Percentiles rank a stretch among this genome's conserved stretches.
Evolutionary conservation across 1,284 basidiomycete species (phyloP).

Genomic region (Austropuccinia psidii): DNA sequence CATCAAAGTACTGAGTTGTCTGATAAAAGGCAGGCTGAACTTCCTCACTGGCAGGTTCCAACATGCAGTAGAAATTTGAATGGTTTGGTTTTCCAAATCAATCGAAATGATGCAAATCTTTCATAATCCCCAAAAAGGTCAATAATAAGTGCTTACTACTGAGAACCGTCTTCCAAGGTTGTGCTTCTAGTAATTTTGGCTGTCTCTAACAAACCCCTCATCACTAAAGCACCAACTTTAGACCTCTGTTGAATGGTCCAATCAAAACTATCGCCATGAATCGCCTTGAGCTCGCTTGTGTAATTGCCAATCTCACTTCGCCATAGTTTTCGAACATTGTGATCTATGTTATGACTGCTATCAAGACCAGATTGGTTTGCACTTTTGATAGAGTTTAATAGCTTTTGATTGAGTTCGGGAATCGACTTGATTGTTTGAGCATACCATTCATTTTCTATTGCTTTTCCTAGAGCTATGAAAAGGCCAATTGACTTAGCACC

Average conservation of each 20-base stretch:
- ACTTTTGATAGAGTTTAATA: constrained; percentile 20
- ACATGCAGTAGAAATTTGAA: background rate
- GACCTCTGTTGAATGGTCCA: constrained; percentile 30
- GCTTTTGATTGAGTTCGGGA: constrained; percentile 23
- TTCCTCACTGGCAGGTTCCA: constrained; percentile 51
- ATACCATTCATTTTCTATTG: constrained; percentile 34
- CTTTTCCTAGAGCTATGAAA: constrained; percentile 33
- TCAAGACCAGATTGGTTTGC: background rate
- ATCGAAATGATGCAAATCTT: background rate
- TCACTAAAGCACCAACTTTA: constrained; percentile 30
- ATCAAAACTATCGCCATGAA: constrained; percentile 30
- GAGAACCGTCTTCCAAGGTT: constrained; percentile 26
- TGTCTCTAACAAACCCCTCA: constrained; percentile 28
- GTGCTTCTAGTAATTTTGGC: constrained; percentile 24
- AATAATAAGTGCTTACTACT: constrained; percentile 9
- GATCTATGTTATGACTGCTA: background rate
- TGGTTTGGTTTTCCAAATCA: background rate
- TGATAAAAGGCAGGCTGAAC: constrained; percentile 86
- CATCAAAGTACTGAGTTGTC: constrained; percentile 84
- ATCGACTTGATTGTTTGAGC: constrained; percentile 27
- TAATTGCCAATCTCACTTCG: constrained; percentile 9
- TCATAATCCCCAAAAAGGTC: background rate
- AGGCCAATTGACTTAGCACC: constrained; percentile 33
- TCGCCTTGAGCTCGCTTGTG: background rate
- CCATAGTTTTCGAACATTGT: constrained; percentile 22